Evolutionary conservation across 177 flowering plant species (phyloP), one percentile per base, ranked within the genome.

Genomic region (Vitis hybrid): DNA sequence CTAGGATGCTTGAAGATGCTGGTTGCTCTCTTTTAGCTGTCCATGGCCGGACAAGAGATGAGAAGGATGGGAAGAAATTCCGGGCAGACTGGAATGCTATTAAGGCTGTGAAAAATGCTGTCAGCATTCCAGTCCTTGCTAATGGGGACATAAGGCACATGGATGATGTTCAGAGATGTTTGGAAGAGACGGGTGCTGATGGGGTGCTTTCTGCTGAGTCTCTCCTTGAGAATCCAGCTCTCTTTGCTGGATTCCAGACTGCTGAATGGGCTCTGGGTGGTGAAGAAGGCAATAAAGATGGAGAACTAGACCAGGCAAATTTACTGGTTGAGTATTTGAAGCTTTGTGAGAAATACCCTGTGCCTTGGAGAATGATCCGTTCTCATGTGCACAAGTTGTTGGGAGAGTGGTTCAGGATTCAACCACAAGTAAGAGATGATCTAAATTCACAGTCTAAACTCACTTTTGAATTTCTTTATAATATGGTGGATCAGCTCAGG

Each of bases 171-270:
- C 32, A 59, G 18, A 72, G 74, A 70, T 92, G 91, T 72, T 74
- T 96, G 80, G 76, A 85, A 74, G 88, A 79, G 69, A 96, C 98
- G 1, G 93, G 97, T 21, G 88, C 74, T 55, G 97, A 96, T 52
- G 98, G 99, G 57, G 93, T 96, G 56, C 97, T 96, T 72, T 96
- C 99, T n/a, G 99, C 99, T 1, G 98, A 93, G 73, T 32, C 95
- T 64, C 97, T 96, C 46, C 95, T 93, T 46, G 98, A 93, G 78
- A 96, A 96, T 72, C 99, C 99, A 7, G 99, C 99, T 56, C 83
- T 93, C 16, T 96, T 93, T 84, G 90, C 91, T 63, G 98, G 99
- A 14, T 92, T 75, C 77, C 80, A 86, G 18, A 86, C 98, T 11
- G 79, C 83, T 60, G 92, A 93, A 71, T 95, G 96, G 93, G 80